These are phyloP conservation scores for Penicillium samsonianum DNA, from an alignment of 495 filamentous ascomycete genomes.

Conservation along the genomic window DNA sequence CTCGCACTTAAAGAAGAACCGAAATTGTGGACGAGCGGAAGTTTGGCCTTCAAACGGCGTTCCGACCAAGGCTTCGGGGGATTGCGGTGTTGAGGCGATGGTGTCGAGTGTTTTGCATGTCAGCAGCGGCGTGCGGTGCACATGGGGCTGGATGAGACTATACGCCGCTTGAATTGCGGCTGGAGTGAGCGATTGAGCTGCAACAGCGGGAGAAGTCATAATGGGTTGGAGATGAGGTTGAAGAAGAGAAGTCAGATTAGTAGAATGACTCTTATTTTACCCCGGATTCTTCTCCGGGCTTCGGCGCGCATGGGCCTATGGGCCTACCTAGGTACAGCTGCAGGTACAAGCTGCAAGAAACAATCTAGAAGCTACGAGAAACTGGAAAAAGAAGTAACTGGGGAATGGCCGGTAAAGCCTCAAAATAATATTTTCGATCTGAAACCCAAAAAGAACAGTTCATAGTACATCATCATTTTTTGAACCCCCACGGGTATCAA, in stretches of 20 bases:
- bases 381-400: conserved; percentile 11
- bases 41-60: conserved; percentile 58
- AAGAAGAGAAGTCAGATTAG: neutral
- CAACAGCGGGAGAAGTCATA: conserved; percentile 35
- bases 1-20: conserved; percentile 95
- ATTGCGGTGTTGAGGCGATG: conserved; percentile 73
- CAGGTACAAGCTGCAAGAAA: neutral
- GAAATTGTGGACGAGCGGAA: conserved; percentile 64
- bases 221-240: neutral
- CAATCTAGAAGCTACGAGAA: neutral
- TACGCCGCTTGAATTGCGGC: conserved; percentile 69
- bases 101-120: conserved; percentile 71
- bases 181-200: conserved; percentile 63
- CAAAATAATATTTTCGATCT: conserved; percentile 26
- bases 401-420: conserved; percentile 12
- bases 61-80: conserved; percentile 49
- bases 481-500: conserved; percentile 35
- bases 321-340: neutral
- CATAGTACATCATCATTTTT: conserved; percentile 52
- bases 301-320: neutral
- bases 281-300: conserved; percentile 15
- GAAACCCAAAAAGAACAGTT: conserved; percentile 34
- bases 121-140: conserved; percentile 82
- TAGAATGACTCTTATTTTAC: conserved; percentile 10
- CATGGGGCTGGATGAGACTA: conserved; percentile 67